Base-by-base conservation (phyloP, 2,329 filamentous ascomycete genomes). In the Bipolaris oryzae region DNA sequence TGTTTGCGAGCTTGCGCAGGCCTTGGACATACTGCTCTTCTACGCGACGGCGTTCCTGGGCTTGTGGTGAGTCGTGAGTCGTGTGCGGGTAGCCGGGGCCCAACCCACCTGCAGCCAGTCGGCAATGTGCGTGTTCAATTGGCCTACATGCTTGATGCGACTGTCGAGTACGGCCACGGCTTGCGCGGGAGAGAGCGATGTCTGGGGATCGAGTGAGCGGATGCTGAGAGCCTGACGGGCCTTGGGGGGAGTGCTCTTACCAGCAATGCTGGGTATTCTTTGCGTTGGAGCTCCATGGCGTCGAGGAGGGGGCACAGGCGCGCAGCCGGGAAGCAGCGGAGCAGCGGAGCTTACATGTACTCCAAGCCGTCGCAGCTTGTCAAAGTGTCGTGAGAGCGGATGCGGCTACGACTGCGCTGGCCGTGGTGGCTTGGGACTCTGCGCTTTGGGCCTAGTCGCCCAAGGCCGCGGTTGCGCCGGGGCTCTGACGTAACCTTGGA, bases 211-310 rank as follows among this genome's bases (percentile, higher is more conserved):
- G 61, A 53, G 70, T 76, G 66, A 71, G 72, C 66, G 66, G 67
- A 60, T 57, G 63, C 43, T 55, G 60, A 57, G 57, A 51, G 55
- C 42, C 25, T 44, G 39, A 63, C 23, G 63, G 47, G 57, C 34
- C 7, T 18, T 44, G 61, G 53, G 28, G 33, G 34, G 41, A 25
- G 35, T 49, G 35, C 51, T 61, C 58, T 64, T 89, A 97, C 94
- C 88, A 96, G 88, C 86, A 98, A 89, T 69, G 88, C 89, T 77
- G 94, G 92, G 83, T 98, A 98, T 79, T 97, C 94, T 78, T 90
- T 84, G 79, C 92, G 87, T 76, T 90, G 88, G 73, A 94, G 85
- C 72, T 89, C 88, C 76, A 79, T 79, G 62, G 65, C 64, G 63
- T 57, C 48, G 55, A 51, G 42, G 55, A 58, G 46, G 51, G 53